These are phyloP conservation scores for Nothopassalora personata DNA, from an alignment of 2,329 filamentous ascomycete genomes.

Conservation along the genomic window DNA sequence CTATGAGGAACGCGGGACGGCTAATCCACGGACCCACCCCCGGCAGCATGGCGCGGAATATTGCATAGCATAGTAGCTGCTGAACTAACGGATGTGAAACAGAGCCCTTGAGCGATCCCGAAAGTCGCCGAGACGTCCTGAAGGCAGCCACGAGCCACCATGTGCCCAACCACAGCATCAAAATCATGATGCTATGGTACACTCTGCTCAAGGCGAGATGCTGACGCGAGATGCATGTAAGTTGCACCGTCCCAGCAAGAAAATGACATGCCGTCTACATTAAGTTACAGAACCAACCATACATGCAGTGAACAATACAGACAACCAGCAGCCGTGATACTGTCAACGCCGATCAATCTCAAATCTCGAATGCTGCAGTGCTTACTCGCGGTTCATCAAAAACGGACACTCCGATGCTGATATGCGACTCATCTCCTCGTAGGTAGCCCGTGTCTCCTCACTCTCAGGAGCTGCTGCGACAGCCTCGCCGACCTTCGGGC, in stretches of 20 bases:
- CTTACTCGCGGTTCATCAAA: conserved; percentile 35
- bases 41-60: too few species aligned
- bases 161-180: too few species aligned
- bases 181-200: too few species aligned
- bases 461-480: conserved; percentile 30
- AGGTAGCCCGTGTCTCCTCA: conserved; percentile 32
- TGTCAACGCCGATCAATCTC: not conserved
- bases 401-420: conserved; percentile 32
- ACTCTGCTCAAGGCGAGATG: too few species aligned
- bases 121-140: too few species aligned
- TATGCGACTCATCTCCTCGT: conserved; percentile 36
- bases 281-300: not conserved
- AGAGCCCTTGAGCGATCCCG: too few species aligned
- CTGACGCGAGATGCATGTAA: too few species aligned
- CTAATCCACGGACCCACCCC: too few species aligned
- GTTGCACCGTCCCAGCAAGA: not conserved
- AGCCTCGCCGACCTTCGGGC: conserved; percentile 33
- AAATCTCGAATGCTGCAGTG: not conserved
- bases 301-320: not conserved
- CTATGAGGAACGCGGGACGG: too few species aligned
- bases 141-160: too few species aligned
- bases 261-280: not conserved
- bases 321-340: not conserved
- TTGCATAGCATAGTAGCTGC: too few species aligned
- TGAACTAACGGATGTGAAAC: too few species aligned